Percentiles rank a stretch among this genome's conserved stretches.
Conservation (phyloP, 345 rosid genomes). For the Brassica juncea region DNA sequence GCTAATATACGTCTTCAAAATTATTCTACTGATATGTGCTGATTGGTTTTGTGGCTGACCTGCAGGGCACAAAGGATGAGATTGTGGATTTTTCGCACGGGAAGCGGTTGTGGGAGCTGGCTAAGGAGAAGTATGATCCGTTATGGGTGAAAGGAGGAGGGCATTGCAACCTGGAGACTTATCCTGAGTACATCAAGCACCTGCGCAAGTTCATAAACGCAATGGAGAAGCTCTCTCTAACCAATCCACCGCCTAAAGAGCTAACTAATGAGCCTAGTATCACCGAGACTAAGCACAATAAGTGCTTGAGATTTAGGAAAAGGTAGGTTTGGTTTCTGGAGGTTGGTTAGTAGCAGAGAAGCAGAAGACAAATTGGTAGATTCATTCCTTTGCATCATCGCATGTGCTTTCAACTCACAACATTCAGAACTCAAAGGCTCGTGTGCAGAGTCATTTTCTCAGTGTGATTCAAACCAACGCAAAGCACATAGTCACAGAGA, state of each 20-base stretch:
- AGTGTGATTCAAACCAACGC: constrained; percentile 10
- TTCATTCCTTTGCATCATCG: constrained; percentile 21
- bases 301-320: constrained; percentile 67
- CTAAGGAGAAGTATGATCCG: constrained; percentile 89
- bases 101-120: constrained; percentile 87
- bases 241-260: constrained; percentile 54
- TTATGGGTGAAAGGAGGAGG: constrained; percentile 99
- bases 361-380: constrained; percentile 15
- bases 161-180: constrained; percentile 95
- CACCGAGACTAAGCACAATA: constrained; percentile 59
- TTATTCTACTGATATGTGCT: background rate
- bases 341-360: constrained; percentile 18
- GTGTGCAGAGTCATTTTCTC: constrained; percentile 19
- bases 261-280: constrained; percentile 56
- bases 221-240: constrained; percentile 80
- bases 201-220: constrained; percentile 74
- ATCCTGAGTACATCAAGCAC: constrained; percentile 89
- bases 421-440: background rate
- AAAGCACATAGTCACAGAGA: constrained; percentile 1
- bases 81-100: constrained; percentile 90
- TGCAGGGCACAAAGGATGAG: constrained; percentile 91
- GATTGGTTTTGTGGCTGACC: background rate
- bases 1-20: background rate
- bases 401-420: constrained; percentile 15
- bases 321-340: constrained; percentile 35